Percentiles rank a stretch among this genome's conserved stretches.
These are phyloP conservation scores for Sporobolomyces roseus DNA, from an alignment of 768 basidiomycete genomes.

Conservation along the genomic window DNA sequence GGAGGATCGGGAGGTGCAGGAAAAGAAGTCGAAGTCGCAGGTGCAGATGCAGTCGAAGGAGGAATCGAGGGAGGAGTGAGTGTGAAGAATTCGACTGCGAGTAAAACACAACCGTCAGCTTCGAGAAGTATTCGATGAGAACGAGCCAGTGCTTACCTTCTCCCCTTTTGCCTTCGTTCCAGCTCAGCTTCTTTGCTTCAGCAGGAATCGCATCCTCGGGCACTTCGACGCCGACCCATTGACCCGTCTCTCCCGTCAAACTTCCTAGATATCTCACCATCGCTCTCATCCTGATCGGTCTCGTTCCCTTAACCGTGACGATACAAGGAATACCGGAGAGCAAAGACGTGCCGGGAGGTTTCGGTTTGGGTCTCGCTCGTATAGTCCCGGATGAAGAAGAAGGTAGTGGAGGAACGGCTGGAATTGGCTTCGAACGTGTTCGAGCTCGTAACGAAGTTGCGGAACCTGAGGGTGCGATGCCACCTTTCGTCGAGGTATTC, in stretches of 20 bases:
- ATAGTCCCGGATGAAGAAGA: not conserved
- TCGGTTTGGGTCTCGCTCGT: not conserved
- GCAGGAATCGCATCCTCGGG: conserved; percentile 20
- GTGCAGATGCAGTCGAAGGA: not conserved
- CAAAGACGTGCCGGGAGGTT: conserved; percentile 61
- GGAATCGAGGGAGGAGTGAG: not conserved
- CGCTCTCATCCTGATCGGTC: conserved; percentile 77
- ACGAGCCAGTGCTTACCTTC: conserved; percentile 63
- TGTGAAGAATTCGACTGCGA: conserved; percentile 13
- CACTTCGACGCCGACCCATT: conserved; percentile 81
- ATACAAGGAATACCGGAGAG: conserved; percentile 88
- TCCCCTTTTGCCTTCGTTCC: conserved; percentile 80
- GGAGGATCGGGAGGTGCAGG: not conserved
- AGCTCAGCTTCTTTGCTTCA: conserved; percentile 60
- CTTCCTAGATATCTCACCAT: conserved; percentile 76
- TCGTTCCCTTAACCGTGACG: conserved; percentile 59
- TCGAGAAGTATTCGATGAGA: not conserved
- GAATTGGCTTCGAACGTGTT: not conserved
- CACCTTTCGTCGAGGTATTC: conserved; percentile 51
- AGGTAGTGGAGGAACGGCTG: not conserved
- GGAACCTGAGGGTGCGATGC: conserved; percentile 47
- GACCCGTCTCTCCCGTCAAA: conserved; percentile 71
- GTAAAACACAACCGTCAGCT: not conserved
- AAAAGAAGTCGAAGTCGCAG: not conserved
- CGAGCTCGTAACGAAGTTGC: not conserved